Base-by-base conservation (phyloP, 805 yeast species). In the Zygoascus biomembranicola region DNA sequence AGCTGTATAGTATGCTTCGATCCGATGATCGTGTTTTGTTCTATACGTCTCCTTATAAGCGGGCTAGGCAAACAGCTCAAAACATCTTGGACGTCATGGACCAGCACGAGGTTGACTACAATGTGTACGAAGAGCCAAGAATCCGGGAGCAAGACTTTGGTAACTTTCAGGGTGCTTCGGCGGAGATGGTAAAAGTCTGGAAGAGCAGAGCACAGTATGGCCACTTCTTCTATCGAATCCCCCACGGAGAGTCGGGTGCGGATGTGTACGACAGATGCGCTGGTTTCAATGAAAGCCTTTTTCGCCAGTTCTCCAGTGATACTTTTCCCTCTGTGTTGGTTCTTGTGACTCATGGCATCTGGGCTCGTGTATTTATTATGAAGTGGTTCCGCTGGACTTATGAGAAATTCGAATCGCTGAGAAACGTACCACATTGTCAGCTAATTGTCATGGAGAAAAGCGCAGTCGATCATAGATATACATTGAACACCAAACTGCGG, bases 91-190 rank as follows among this genome's bases (percentile, higher is more conserved):
- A 84, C 1, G 75, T 81, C 57, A 70, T 70, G 5, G 69, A 65
- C 10, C 59, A 62, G 63, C 70, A 65, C 23, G 67, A 63, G 48
- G 60, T 82, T 9, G 71, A 73, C 5, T 84, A 80, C 60, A 73
- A 77, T 41, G 79, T 85, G 2, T 77, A 81, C 59, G 97, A 90
- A 66, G 97, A 90, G 65, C 96, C 97, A 11, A 72, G 97, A 52
- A 80, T 90, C 79, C 75, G 97, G 57, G 97, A 90, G 65, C 97
- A 90, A 68, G 97, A 90, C 67, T 90, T 90, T 65, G 97, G 97
- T 19, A 90, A 90, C 66, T 90, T 89, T 68, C 97, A 90, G 70
- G 77, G 83, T 0, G 77, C 81, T 1, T 67, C 69, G 45, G 82
- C 80, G 52, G 86, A 81, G 59, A 90, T 90, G 95, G 84, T 84